Conservation (phyloP, 2,329 filamentous ascomycete species). For the Parafenestella ontariensis region DNA sequence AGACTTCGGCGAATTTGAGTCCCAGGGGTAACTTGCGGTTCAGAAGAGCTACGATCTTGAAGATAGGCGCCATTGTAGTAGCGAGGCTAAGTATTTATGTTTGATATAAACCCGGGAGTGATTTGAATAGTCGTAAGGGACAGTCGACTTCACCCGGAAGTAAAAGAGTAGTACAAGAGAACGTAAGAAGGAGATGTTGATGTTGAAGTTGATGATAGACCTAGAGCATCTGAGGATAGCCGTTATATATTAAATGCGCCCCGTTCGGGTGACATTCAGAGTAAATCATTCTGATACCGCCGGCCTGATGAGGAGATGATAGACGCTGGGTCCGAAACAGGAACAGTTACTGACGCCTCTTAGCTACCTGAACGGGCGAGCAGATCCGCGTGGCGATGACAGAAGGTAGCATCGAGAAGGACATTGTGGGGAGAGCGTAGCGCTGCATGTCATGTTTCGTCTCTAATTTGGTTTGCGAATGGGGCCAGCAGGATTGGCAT, state of each 20-base stretch:
- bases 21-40: slow-evolving; percentile 20
- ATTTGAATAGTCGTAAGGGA: not conserved
- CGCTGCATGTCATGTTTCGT: slow-evolving; percentile 23
- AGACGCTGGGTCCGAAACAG: slow-evolving; percentile 32
- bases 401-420: slow-evolving; percentile 12
- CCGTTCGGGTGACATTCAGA: slow-evolving; percentile 2
- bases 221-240: not conserved
- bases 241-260: slow-evolving; percentile 21
- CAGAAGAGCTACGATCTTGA: slow-evolving; percentile 34
- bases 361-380: slow-evolving; percentile 16
- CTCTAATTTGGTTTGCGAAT: slow-evolving; percentile 28
- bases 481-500: slow-evolving; percentile 16
- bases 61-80: slow-evolving; percentile 35
- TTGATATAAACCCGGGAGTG: not conserved
- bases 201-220: slow-evolving; percentile 11
- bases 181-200: slow-evolving; percentile 1
- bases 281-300: slow-evolving; percentile 26
- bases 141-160: slow-evolving; percentile 28
- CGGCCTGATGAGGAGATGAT: slow-evolving; percentile 14
- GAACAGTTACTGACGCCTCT: slow-evolving; percentile 16
- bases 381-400: slow-evolving; percentile 17
- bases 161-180: slow-evolving; percentile 1
- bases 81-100: not conserved
- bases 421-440: not conserved
- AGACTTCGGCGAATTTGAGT: not conserved